A percentile compares a stretch with the other conserved stretches of the same genome.
These are phyloP conservation scores for Diplodia mutila DNA, from an alignment of 2,329 filamentous ascomycete genomes.

Conservation along the genomic window DNA sequence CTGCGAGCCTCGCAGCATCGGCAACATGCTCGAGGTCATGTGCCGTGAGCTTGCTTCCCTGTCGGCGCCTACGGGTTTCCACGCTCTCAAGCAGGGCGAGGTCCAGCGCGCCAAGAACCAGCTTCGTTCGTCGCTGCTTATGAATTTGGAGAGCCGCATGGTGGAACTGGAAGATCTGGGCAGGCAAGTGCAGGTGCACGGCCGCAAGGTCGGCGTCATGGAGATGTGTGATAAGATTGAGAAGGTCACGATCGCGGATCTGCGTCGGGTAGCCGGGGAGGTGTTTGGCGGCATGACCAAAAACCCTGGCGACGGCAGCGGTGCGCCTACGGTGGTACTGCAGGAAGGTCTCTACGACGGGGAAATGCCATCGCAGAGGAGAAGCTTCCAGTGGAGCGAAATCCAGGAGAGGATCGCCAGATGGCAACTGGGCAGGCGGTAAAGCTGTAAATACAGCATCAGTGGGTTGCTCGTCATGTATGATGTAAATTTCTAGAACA, in stretches of 20 bases:
- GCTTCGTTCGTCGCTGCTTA: slow-evolving; percentile 82
- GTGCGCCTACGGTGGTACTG: slow-evolving; percentile 89
- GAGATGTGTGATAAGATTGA: slow-evolving; percentile 94
- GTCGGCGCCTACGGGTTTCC: slow-evolving; percentile 74
- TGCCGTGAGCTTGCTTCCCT: slow-evolving; percentile 84
- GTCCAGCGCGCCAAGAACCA: slow-evolving; percentile 97
- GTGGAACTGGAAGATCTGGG: slow-evolving; percentile 96
- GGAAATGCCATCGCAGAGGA: slow-evolving; percentile 68
- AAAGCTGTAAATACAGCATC: not conserved
- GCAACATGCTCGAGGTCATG: slow-evolving; percentile 91
- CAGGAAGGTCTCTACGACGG: slow-evolving; percentile 73
- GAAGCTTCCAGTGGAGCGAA: slow-evolving; percentile 78
- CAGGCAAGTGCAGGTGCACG: slow-evolving; percentile 94
- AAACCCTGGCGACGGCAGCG: slow-evolving; percentile 78
- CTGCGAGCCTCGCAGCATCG: slow-evolving; percentile 77
- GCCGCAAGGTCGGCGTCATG: slow-evolving; percentile 83
- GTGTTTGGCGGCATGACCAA: slow-evolving; percentile 77
- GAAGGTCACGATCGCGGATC: slow-evolving; percentile 74
- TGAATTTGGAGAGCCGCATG: slow-evolving; percentile 98
- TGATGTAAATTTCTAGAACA: slow-evolving; percentile 7
- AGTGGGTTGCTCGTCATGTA: not conserved
- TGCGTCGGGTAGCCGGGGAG: slow-evolving; percentile 76
- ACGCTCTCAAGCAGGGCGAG: slow-evolving; percentile 72
- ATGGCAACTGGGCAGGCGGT: slow-evolving; percentile 77
- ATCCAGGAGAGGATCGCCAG: slow-evolving; percentile 83